A percentile compares a stretch with the other conserved stretches of the same genome.
phyloP scores from a whole-genome alignment of 2,329 filamentous ascomycete genomes.

The Cercospora sp. region DNA sequence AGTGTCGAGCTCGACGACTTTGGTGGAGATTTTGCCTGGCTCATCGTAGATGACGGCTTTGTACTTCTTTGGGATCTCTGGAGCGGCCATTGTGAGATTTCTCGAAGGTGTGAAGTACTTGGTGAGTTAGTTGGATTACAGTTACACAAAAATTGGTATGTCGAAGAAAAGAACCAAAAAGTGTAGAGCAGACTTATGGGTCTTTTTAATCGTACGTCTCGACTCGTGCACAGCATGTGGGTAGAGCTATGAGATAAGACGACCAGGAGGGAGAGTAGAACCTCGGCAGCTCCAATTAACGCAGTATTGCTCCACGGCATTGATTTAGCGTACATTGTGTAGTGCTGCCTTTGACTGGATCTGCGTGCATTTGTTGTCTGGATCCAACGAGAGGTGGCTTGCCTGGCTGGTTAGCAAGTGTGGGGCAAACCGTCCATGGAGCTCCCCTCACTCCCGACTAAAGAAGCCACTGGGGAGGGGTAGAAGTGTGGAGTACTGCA shows the following conservation, averaged over 20 bases:
- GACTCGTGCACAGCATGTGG: not conserved
- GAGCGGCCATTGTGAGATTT: slow-evolving; percentile 20
- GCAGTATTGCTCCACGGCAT: not conserved
- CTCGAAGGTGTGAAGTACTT: too few relatives aligned
- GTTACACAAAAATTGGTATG: not conserved
- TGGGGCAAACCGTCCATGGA: not conserved
- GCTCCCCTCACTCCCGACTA: slow-evolving; percentile 6
- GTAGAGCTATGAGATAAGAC: not conserved
- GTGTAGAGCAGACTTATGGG: not conserved
- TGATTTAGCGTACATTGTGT: not conserved
- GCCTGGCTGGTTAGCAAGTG: not conserved
- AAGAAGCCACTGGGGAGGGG: slow-evolving; percentile 16
- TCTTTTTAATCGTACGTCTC: not conserved
- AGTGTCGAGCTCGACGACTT: slow-evolving; percentile 63
- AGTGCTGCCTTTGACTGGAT: not conserved
- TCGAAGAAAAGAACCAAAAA: not conserved
- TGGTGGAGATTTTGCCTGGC: slow-evolving; percentile 65
- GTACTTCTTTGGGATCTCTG: slow-evolving; percentile 56
- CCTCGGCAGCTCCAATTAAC: not conserved
- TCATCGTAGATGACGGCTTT: slow-evolving; percentile 67
- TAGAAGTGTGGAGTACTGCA: slow-evolving; percentile 12
- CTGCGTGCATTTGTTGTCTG: not conserved
- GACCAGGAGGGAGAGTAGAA: not conserved
- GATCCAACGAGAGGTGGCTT: not conserved
- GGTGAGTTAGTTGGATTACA: too few relatives aligned